Evolutionary conservation across 1,284 basidiomycete genomes (phyloP).

Genomic region (Cutaneotrichosporon sp.): DNA sequence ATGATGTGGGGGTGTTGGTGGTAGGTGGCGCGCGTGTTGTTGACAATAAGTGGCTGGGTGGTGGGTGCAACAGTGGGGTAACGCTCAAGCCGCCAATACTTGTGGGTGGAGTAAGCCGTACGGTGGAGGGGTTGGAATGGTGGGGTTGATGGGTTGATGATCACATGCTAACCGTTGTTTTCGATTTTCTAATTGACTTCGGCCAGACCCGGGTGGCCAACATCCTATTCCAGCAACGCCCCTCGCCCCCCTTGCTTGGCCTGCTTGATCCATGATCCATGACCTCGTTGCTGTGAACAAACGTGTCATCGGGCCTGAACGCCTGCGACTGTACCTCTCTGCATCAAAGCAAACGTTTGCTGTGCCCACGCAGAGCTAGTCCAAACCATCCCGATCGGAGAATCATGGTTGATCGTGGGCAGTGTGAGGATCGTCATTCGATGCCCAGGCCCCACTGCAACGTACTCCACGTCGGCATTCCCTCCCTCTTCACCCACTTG

Average conservation of each 20-base stretch:
- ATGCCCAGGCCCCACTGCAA: too few relatives aligned
- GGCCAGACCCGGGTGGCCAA: too few relatives aligned
- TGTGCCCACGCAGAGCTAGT: background rate
- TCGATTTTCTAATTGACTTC: background rate
- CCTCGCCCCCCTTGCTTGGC: too few relatives aligned
- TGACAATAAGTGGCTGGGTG: background rate
- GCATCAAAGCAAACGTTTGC: too few relatives aligned
- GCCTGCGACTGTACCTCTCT: background rate
- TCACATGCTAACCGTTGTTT: background rate
- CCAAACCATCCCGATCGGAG: too few relatives aligned
- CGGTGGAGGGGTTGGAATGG: background rate
- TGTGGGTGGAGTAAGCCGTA: background rate
- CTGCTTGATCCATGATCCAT: too few relatives aligned
- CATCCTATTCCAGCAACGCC: too few relatives aligned
- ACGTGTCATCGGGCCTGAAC: too few relatives aligned
- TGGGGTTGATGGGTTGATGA: background rate
- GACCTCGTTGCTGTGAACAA: background rate
- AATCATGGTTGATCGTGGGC: too few relatives aligned
- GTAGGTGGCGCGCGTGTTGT: slow-evolving; percentile 9
- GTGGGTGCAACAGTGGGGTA: background rate
- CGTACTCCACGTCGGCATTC: too few relatives aligned
- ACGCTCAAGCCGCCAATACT: background rate
- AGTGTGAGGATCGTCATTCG: too few relatives aligned
- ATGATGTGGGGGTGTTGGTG: background rate
- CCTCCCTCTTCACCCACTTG: background rate